Evolutionary conservation across 2,329 filamentous ascomycete genomes (phyloP).

Genomic region (Colletotrichum graminicola): DNA sequence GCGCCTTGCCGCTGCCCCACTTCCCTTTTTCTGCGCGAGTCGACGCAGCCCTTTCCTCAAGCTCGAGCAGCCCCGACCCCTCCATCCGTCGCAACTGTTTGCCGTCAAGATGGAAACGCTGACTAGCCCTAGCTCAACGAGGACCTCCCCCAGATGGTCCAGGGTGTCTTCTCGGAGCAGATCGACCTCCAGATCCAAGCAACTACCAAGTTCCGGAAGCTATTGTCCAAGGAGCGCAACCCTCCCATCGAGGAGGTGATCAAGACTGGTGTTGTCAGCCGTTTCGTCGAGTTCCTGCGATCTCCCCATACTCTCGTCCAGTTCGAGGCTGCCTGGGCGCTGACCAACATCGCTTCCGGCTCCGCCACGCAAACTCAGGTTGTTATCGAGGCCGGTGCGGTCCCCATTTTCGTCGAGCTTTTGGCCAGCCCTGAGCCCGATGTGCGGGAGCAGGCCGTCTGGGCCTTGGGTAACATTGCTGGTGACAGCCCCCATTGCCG

Average conservation of each 20-base stretch:
- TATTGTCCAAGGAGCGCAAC: constrained; percentile 98
- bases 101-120: constrained; percentile 43
- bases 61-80: constrained; percentile 1
- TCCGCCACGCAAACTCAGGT: constrained; percentile 98
- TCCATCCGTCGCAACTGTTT: neutral
- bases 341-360: constrained; percentile 99
- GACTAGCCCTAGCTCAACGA: constrained; percentile 81
- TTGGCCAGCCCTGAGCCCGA: constrained; percentile 96
- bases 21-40: constrained; percentile 35
- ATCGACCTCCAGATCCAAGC: constrained; percentile 98
- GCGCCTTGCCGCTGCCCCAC: constrained; percentile 40
- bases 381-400: constrained; percentile 97
- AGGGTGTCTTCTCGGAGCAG: constrained; percentile 97
- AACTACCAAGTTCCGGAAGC: constrained; percentile 98
- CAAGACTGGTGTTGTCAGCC: constrained; percentile 96
- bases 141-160: constrained; percentile 98
- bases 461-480: constrained; percentile 98
- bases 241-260: constrained; percentile 99
- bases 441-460: constrained; percentile 97
- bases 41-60: constrained; percentile 12
- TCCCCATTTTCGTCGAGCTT: constrained; percentile 98
- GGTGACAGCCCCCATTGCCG: constrained; percentile 98
- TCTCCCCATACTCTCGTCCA: constrained; percentile 98
- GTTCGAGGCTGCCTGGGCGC: constrained; percentile 98
- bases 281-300: constrained; percentile 97